Conservation (phyloP, 768 basidiomycete species). For the Ephemerocybe angulata region DNA sequence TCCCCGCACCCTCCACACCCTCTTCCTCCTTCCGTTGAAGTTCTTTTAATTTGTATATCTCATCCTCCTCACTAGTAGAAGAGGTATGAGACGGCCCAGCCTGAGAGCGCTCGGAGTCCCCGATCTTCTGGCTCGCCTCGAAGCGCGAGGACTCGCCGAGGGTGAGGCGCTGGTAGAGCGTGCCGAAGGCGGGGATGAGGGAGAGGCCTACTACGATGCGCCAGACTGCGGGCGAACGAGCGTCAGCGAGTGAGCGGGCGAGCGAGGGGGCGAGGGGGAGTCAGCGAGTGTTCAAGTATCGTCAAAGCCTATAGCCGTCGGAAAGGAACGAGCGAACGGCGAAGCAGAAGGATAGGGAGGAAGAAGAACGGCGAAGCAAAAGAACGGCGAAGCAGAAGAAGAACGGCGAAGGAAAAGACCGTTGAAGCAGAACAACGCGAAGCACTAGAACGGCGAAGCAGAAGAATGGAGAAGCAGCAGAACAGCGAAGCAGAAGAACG, state of each 20-base stretch:
- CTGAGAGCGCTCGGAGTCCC: neutral
- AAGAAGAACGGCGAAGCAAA: no score
- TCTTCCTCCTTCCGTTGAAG: neutral
- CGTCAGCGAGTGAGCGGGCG: neutral
- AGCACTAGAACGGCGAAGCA: no score
- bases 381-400: no score
- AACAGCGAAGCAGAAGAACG: no score
- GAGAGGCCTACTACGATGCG: conserved; percentile 70
- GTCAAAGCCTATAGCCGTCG: no score
- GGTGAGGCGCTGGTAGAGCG: conserved; percentile 72
- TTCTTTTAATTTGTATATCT: neutral
- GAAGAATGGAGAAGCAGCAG: no score
- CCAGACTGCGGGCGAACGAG: conserved; percentile 45
- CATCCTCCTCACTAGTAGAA: neutral
- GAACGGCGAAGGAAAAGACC: no score
- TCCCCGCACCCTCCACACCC: neutral
- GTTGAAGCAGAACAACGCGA: no score
- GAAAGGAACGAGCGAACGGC: no score
- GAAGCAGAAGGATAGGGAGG: no score
- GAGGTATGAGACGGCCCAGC: no score
- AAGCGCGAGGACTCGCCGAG: conserved; percentile 66
- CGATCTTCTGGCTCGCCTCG: conserved; percentile 39
- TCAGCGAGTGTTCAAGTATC: no score
- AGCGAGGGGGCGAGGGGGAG: neutral
- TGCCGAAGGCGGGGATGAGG: conserved; percentile 70